These are phyloP conservation scores for Dipteronia sinensis DNA, from an alignment of 345 rosid genomes.

Conservation along the genomic window DNA sequence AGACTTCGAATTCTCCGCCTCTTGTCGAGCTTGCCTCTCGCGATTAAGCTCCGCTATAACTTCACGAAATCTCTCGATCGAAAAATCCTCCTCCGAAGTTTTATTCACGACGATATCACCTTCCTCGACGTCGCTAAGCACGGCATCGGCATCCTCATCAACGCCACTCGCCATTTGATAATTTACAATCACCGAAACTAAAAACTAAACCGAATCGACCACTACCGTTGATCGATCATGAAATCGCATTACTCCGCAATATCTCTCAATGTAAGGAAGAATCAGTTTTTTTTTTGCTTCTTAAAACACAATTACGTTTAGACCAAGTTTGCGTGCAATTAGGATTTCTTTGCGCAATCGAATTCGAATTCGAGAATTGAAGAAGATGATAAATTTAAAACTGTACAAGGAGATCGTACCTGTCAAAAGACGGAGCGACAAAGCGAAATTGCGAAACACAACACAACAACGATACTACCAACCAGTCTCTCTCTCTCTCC, in stretches of 20 bases:
- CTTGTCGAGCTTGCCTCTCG: slow-evolving; percentile 82
- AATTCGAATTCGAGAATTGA: neutral
- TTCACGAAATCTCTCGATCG: slow-evolving; percentile 60
- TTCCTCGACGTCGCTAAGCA: slow-evolving; percentile 84
- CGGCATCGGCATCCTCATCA: slow-evolving; percentile 70
- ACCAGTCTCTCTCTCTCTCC: slow-evolving; percentile 6
- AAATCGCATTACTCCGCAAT: neutral
- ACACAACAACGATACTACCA: slow-evolving; percentile 13
- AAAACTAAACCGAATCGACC: neutral
- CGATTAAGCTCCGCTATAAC: slow-evolving; percentile 81
- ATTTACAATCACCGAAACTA: neutral
- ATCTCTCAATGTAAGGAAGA: neutral
- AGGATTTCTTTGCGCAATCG: neutral
- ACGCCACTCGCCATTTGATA: slow-evolving; percentile 52
- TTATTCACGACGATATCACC: slow-evolving; percentile 49
- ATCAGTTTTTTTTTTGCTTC: neutral
- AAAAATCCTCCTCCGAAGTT: slow-evolving; percentile 44
- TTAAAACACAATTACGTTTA: neutral
- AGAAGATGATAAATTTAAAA: neutral
- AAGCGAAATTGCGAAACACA: neutral
- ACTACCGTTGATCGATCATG: neutral
- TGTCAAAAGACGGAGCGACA: slow-evolving; percentile 5
- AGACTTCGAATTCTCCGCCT: slow-evolving; percentile 70
- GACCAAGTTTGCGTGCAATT: neutral
- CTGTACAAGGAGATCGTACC: slow-evolving; percentile 1